These are phyloP conservation scores for Fusarium longipes DNA, from an alignment of 2,329 filamentous ascomycete genomes.

Conservation along the genomic window DNA sequence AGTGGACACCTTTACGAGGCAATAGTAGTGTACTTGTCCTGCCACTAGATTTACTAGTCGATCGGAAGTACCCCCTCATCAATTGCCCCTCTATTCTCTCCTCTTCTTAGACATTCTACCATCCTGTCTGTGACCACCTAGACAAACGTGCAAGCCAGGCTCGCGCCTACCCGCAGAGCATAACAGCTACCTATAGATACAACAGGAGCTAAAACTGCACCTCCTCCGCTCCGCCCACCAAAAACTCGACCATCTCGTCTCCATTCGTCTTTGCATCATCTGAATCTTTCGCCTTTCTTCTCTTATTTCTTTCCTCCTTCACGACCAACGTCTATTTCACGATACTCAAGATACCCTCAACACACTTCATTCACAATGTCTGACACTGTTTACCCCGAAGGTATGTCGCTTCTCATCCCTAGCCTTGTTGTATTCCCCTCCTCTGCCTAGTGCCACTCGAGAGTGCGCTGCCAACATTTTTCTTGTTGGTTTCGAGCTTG, in stretches of 20 bases:
- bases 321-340: slow-evolving; percentile 24
- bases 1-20: slow-evolving; percentile 14
- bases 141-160: slow-evolving; percentile 39
- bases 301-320: slow-evolving; percentile 25
- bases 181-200: slow-evolving; percentile 31
- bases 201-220: slow-evolving; percentile 40
- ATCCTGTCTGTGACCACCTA: slow-evolving; percentile 33
- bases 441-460: slow-evolving; percentile 8
- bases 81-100: slow-evolving; percentile 51
- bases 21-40: slow-evolving; percentile 18
- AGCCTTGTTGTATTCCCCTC: slow-evolving; percentile 21
- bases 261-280: slow-evolving; percentile 34
- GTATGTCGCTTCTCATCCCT: slow-evolving; percentile 46
- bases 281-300: slow-evolving; percentile 29
- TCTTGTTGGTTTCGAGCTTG: not conserved
- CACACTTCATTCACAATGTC: slow-evolving; percentile 39
- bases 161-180: slow-evolving; percentile 24
- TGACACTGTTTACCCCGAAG: slow-evolving; percentile 51
- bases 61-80: slow-evolving; percentile 38
- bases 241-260: slow-evolving; percentile 44
- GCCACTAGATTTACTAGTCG: not conserved
- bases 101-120: slow-evolving; percentile 57
- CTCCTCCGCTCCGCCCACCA: slow-evolving; percentile 43
- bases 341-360: slow-evolving; percentile 46
- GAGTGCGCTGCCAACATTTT: slow-evolving; percentile 5